phyloP scores from a whole-genome alignment of 2,329 filamentous ascomycete genomes.

The Aspergillus persii region DNA sequence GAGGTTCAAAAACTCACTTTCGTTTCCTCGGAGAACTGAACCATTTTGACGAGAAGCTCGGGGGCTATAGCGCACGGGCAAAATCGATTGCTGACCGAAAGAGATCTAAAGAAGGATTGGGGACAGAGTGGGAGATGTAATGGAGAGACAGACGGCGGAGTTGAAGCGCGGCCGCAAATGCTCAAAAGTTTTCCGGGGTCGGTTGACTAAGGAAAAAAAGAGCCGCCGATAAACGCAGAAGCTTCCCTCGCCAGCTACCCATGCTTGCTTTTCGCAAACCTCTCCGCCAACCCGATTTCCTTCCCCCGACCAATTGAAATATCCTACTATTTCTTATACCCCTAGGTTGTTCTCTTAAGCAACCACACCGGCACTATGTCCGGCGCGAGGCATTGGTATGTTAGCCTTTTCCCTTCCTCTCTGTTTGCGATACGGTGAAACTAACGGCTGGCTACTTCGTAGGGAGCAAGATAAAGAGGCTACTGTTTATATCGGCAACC shows the following conservation, averaged over 20 bases:
- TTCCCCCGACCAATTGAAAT: not conserved
- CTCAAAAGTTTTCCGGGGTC: not conserved
- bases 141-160: not conserved
- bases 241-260: not conserved
- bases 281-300: not conserved
- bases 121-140: not conserved
- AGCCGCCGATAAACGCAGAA: slow-evolving; percentile 10
- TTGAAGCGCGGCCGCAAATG: not conserved
- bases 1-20: slow-evolving; percentile 62
- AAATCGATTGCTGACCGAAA: not conserved
- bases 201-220: slow-evolving; percentile 15
- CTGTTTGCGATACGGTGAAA: not conserved
- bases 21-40: slow-evolving; percentile 87
- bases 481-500: slow-evolving; percentile 96
- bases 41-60: slow-evolving; percentile 37
- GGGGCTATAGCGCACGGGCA: not conserved
- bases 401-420: not conserved
- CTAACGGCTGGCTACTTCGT: slow-evolving; percentile 15
- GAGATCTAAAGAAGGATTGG: not conserved
- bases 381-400: slow-evolving; percentile 73
- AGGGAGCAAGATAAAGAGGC: slow-evolving; percentile 98
- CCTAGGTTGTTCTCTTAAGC: not conserved
- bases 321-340: not conserved
- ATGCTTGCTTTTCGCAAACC: not conserved
- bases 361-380: slow-evolving; percentile 51